Base-by-base conservation (phyloP, 768 basidiomycete genomes). In the Lactarius sanguifluus region DNA sequence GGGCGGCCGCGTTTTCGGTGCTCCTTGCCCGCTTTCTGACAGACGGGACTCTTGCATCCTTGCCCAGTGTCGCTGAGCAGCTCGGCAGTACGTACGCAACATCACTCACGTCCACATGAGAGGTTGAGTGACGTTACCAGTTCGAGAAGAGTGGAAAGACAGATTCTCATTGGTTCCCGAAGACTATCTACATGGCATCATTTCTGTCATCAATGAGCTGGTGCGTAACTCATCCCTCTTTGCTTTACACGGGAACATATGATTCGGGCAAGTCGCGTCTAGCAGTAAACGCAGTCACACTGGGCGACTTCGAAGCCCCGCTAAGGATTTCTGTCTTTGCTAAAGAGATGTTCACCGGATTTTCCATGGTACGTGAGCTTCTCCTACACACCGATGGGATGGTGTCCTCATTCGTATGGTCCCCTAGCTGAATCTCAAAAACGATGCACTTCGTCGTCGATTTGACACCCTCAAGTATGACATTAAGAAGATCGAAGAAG, bases 401-500 rank as follows among this genome's bases (percentile, higher is more conserved):
- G 20, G 28, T 8, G 28, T 38, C 6, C 50, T 54, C 50, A 58
- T 9, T 12, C 41, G 9, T 28, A 45, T 32, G 28, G 30, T 10
- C 41, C 59, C 43, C 1, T 69, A 91, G 91, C 80, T 94, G 16
- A 94, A 92, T 72, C 79, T 94, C 23, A 93, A 93, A 73, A 93
- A 93, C 64, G 92, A 93, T 71, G 73, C 79, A 0, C 77, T 94
- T 20, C 86, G 91, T 5, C 83, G 90, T 66, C 79, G 91, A 61
- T 94, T 90, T 72, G 91, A 93, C 72, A 85, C 89, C 69, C 78
- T 93, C 40, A 93, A 94, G 72, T 94, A 93, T 69, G 92, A 92
- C 73, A 83, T 94, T 68, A 92, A 92, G 75, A 92, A 92, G 72
- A 89, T 94, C 20, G 91, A 93, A 78, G 92, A 93, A 86, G 91